Percentiles rank a stretch among this genome's conserved stretches.
These are phyloP conservation scores for Cryptosporidium ryanae DNA, from an alignment of 169 alveolate genomes.

Conservation along the genomic window DNA sequence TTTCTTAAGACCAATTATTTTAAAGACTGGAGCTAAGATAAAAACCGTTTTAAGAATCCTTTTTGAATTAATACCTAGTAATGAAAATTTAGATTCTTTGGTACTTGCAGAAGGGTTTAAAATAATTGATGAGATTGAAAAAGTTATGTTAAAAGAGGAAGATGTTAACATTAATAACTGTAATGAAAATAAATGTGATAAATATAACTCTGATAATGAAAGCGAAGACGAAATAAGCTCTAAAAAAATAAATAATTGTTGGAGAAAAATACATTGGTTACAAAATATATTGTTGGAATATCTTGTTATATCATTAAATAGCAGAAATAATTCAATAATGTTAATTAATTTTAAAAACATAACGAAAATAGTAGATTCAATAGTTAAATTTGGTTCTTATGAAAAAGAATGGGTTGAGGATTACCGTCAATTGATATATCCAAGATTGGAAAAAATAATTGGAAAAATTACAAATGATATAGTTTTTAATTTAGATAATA, in stretches of 20 bases:
- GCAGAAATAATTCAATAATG: not conserved
- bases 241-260: conserved; percentile 4
- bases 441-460: conserved; percentile 52
- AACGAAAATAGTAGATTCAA: conserved; percentile 3
- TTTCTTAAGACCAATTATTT: not conserved
- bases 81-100: not conserved
- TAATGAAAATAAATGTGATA: too few relatives aligned
- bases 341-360: conserved; percentile 13
- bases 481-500: not conserved
- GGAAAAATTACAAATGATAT: conserved; percentile 13
- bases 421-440: conserved; percentile 43
- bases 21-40: conserved; percentile 25
- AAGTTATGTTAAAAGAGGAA: not conserved
- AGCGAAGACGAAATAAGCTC: not conserved
- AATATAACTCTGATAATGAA: not conserved
- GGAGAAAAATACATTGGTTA: conserved; percentile 57
- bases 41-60: conserved; percentile 5
- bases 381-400: conserved; percentile 8
- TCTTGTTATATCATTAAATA: conserved; percentile 6
- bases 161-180: too few relatives aligned
- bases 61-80: not conserved
- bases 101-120: conserved; percentile 21
- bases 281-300: conserved; percentile 50
- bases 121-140: conserved; percentile 9
- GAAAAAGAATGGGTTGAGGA: conserved; percentile 29